Conservation (phyloP, 2,329 filamentous ascomycete species). For the Hypoxylon sp. region DNA sequence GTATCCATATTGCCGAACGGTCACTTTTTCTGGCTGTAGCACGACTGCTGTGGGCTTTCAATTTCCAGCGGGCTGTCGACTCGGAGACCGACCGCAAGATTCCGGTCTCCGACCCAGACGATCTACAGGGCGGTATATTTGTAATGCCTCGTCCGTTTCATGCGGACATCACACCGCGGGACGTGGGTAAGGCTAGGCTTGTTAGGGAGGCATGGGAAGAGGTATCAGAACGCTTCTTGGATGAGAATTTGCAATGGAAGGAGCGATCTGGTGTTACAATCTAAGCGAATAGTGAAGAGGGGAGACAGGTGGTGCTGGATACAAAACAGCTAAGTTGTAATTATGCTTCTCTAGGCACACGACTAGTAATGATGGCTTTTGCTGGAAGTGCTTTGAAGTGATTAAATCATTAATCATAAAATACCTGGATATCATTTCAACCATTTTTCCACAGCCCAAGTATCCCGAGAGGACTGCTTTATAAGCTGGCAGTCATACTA, state of each 20-base stretch:
- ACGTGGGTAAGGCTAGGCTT: constrained; percentile 21
- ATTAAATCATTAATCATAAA: too few relatives aligned
- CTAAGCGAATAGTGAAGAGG: too few relatives aligned
- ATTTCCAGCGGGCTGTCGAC: constrained; percentile 8
- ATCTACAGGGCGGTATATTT: constrained; percentile 37
- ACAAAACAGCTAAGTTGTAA: too few relatives aligned
- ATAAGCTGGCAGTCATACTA: too few relatives aligned
- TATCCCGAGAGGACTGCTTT: too few relatives aligned
- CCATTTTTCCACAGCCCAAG: too few relatives aligned
- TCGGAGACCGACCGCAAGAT: constrained; percentile 36
- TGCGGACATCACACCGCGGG: constrained; percentile 40
- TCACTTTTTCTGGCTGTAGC: constrained; percentile 55
- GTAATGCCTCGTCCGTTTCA: constrained; percentile 35
- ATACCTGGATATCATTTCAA: too few relatives aligned
- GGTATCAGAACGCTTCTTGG: constrained; percentile 43
- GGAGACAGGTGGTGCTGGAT: too few relatives aligned
- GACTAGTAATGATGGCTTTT: too few relatives aligned
- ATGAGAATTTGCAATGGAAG: constrained; percentile 48
- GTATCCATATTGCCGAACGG: constrained; percentile 50
- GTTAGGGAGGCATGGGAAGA: constrained; percentile 39
- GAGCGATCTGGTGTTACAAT: too few relatives aligned
- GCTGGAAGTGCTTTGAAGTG: too few relatives aligned
- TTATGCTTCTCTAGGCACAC: too few relatives aligned
- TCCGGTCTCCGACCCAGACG: constrained; percentile 37
- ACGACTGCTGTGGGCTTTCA: constrained; percentile 10